phyloP scores from a whole-genome alignment of 495 filamentous ascomycete species.

The Neurospora sp. region DNA sequence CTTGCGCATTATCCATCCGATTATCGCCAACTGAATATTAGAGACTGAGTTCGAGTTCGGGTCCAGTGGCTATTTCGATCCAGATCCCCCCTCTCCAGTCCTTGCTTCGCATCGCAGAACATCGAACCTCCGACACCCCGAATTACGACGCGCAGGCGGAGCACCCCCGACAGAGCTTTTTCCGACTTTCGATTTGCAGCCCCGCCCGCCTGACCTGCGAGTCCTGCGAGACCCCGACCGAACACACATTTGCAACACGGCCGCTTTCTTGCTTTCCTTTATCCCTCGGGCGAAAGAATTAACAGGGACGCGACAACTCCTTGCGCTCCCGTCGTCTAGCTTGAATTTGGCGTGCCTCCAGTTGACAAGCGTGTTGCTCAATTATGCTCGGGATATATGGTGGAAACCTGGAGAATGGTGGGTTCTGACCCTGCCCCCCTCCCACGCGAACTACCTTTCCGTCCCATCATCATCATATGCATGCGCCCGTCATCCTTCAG shows the following conservation, averaged over 20 bases:
- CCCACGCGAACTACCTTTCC: background rate
- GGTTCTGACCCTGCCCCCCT: conserved; percentile 14
- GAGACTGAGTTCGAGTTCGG: background rate
- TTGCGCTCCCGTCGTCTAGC: background rate
- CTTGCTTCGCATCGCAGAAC: background rate
- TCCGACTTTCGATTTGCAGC: background rate
- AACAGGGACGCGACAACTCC: background rate
- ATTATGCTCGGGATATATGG: conserved; percentile 41
- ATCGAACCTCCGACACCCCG: background rate
- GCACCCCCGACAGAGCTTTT: background rate
- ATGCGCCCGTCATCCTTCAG: background rate
- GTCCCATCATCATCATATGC: background rate
- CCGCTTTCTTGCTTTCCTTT: background rate
- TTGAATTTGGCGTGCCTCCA: conserved; percentile 4
- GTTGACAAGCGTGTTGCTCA: conserved; percentile 12
- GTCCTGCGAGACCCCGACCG: background rate
- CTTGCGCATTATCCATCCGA: background rate
- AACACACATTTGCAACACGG: background rate
- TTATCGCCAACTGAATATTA: background rate
- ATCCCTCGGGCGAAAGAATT: background rate
- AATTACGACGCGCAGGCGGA: background rate
- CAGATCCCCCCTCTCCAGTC: background rate
- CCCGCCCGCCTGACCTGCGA: background rate
- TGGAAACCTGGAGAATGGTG: conserved; percentile 36
- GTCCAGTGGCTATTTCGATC: background rate